Percentiles rank a stretch among this genome's conserved stretches.
phyloP scores from a whole-genome alignment of 2,329 filamentous ascomycete genomes.

The Nigrospora osmanthi region DNA sequence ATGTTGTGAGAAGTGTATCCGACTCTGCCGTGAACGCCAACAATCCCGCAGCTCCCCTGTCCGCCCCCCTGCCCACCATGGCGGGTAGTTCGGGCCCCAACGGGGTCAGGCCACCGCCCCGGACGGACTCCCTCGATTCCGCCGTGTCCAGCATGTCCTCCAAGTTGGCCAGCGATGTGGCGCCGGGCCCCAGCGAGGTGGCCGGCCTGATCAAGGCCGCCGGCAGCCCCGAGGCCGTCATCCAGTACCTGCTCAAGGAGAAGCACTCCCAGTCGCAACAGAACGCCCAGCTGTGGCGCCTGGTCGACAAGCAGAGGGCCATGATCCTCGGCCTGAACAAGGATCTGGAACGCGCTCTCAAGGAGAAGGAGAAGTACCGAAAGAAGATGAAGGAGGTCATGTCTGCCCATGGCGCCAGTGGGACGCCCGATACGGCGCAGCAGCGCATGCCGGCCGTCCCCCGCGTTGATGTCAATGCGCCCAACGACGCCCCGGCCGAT shows the following conservation, averaged over 20 bases:
- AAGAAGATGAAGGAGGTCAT: conserved; percentile 78
- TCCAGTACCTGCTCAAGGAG: conserved; percentile 82
- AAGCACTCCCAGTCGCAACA: conserved; percentile 84
- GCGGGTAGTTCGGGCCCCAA: conserved; percentile 34
- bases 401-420: conserved; percentile 18
- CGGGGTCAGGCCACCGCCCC: conserved; percentile 33
- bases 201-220: conserved; percentile 72
- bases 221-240: conserved; percentile 81
- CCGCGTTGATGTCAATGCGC: conserved; percentile 16
- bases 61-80: conserved; percentile 34
- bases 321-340: conserved; percentile 94
- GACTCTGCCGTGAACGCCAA: conserved; percentile 33
- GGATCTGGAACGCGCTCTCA: conserved; percentile 81
- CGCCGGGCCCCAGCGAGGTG: conserved; percentile 65
- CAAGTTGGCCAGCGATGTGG: conserved; percentile 48
- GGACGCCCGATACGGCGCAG: neutral
- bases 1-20: conserved; percentile 41
- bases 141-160: conserved; percentile 73
- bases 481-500: conserved; percentile 22
- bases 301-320: conserved; percentile 91
- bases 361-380: conserved; percentile 91
- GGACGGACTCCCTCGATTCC: conserved; percentile 88
- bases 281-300: conserved; percentile 86
- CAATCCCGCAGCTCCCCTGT: conserved; percentile 30
- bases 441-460: conserved; percentile 8